Percentiles rank a stretch among this genome's conserved stretches.
These are phyloP conservation scores for Trichothecium roseum DNA, from an alignment of 2,329 filamentous ascomycete species.

Conservation along the genomic window DNA sequence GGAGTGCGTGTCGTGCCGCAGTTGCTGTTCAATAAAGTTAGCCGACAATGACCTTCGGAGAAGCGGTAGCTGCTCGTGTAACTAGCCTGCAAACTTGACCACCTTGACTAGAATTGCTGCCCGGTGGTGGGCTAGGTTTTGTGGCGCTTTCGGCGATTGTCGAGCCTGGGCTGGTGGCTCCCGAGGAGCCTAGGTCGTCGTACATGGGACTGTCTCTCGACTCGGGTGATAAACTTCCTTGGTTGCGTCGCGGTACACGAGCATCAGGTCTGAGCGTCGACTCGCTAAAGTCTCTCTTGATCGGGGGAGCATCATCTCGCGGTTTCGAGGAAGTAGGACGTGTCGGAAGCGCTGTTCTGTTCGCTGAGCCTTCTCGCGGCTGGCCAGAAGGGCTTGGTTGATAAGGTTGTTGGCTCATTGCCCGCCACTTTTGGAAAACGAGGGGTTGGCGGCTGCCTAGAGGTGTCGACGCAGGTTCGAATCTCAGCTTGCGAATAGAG, in stretches of 20 bases:
- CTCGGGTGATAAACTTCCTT: slow-evolving; percentile 15
- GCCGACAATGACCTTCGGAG: slow-evolving; percentile 2
- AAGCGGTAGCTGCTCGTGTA: not conserved
- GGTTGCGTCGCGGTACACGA: slow-evolving; percentile 4
- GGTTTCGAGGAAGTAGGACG: slow-evolving; percentile 23
- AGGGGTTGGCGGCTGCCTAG: too few relatives aligned
- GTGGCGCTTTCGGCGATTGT: slow-evolving; percentile 6
- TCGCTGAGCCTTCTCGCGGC: slow-evolving; percentile 18
- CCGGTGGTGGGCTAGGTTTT: slow-evolving; percentile 7
- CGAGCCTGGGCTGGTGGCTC: slow-evolving; percentile 17
- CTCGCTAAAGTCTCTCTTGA: not conserved
- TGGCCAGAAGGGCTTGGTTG: slow-evolving; percentile 13
- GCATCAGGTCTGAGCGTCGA: slow-evolving; percentile 3
- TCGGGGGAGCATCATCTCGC: slow-evolving; percentile 9
- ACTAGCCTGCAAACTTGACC: slow-evolving; percentile 65
- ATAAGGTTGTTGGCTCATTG: slow-evolving; percentile 20
- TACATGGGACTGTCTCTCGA: slow-evolving; percentile 14
- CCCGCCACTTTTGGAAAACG: slow-evolving; percentile 4
- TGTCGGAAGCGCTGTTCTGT: slow-evolving; percentile 26
- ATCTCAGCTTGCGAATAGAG: too few relatives aligned
- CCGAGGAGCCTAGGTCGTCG: slow-evolving; percentile 12
- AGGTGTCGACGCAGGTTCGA: too few relatives aligned
- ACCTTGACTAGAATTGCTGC: slow-evolving; percentile 24
- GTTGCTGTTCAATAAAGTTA: slow-evolving; percentile 50
- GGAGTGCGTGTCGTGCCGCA: slow-evolving; percentile 91